phyloP scores from a whole-genome alignment of 2,329 filamentous ascomycete species.

The Pyricularia sp. region DNA sequence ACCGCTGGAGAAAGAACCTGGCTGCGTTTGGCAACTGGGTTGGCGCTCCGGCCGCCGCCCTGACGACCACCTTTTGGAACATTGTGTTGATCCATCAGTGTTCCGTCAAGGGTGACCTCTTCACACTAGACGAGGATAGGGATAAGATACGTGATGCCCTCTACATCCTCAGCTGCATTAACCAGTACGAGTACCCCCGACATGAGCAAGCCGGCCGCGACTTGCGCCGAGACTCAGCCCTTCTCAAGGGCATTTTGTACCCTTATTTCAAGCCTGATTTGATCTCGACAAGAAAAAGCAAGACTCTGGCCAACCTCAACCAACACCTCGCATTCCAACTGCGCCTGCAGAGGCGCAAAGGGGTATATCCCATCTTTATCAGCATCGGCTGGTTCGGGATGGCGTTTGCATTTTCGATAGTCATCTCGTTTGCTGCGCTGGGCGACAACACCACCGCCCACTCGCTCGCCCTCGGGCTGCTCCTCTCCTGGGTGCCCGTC shows the following conservation, averaged over 20 bases:
- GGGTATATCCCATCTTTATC: background rate
- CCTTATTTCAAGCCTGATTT: background rate
- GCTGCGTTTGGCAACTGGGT: background rate
- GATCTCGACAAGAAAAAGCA: background rate
- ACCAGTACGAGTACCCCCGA: background rate
- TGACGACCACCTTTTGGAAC: background rate
- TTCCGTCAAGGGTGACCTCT: background rate
- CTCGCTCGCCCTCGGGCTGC: background rate
- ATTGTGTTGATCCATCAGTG: background rate
- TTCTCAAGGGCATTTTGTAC: background rate
- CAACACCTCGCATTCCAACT: background rate
- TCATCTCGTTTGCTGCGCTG: background rate
- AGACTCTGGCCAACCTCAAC: background rate
- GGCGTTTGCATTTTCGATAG: background rate
- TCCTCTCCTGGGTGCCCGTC: background rate
- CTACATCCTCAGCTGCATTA: background rate
- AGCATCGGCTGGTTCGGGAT: background rate
- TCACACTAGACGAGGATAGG: background rate
- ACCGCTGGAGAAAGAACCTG: background rate
- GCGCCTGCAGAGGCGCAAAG: background rate
- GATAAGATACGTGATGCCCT: background rate
- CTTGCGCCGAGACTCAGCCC: background rate
- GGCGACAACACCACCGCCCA: background rate
- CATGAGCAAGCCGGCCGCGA: background rate
- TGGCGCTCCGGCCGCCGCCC: background rate